Percentiles rank a stretch among this genome's conserved stretches.
Conservation (phyloP, 2,329 filamentous ascomycete species). For the Chrysoporthe deuterocubensis region DNA sequence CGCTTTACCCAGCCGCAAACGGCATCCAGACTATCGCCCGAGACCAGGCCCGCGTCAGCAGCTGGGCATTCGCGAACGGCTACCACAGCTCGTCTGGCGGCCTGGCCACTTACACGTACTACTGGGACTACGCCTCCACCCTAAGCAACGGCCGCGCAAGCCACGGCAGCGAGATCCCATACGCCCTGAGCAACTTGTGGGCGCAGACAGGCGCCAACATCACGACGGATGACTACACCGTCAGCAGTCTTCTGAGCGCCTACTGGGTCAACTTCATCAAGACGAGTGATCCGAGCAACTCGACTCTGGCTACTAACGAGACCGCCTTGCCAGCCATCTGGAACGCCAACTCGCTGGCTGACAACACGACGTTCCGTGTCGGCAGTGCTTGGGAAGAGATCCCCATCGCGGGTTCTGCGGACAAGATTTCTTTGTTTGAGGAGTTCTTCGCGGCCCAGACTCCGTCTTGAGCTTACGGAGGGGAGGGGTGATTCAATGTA, state of each 20-base stretch:
- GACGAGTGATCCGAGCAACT: conserved; percentile 21
- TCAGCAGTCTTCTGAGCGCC: conserved; percentile 33
- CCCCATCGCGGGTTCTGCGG: background rate
- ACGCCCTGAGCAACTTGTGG: conserved; percentile 38
- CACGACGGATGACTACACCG: conserved; percentile 33
- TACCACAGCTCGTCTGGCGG: conserved; percentile 2
- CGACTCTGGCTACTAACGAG: conserved; percentile 1
- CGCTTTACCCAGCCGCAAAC: background rate
- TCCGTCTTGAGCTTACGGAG: background rate
- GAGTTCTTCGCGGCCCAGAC: conserved; percentile 7
- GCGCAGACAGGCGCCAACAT: conserved; percentile 30
- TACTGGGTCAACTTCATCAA: conserved; percentile 29
- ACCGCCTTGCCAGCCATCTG: conserved; percentile 7
- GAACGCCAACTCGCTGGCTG: background rate
- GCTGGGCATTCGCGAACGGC: conserved; percentile 5
- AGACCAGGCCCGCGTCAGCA: conserved; percentile 8
- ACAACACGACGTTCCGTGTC: conserved; percentile 6
- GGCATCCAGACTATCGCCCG: background rate
- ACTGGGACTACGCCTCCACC: conserved; percentile 32
- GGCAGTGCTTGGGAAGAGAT: background rate
- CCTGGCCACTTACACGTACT: conserved; percentile 35
- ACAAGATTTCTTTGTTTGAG: conserved; percentile 1
- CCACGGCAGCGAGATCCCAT: conserved; percentile 35
- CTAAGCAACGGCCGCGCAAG: conserved; percentile 33
- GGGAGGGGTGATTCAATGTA: background rate